Base-by-base conservation (phyloP, 1,284 basidiomycete genomes). In the Lignosus rhinocerotis region DNA sequence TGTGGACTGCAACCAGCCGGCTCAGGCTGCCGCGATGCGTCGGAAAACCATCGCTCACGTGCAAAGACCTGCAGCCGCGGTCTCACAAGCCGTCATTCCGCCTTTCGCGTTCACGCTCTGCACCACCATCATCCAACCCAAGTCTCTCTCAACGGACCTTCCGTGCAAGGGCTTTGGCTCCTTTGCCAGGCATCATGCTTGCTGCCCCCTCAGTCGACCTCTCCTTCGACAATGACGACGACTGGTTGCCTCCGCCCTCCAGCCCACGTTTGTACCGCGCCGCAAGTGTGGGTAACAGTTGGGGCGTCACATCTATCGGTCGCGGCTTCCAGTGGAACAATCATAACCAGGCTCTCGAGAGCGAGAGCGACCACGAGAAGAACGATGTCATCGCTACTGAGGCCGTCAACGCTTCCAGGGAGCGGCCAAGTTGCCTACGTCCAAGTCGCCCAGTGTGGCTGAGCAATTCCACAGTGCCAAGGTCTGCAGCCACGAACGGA, bases 291-390 rank as follows among this genome's bases (percentile, higher is more conserved):
- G 83, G 85, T 31, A 82, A 81, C 59, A 92, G 89, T 72, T 93
- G 88, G 86, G 87, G 87, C 5, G 89, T 93, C 63, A 92, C 90
- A 9, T 89, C 84, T 36, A 85, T 92, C 47, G 90, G 90, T 19
- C 82, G 88, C 51, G 90, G 90, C n/a, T 91, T 90, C 70, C 79
- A 89, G 72, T 92, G 90, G 88, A 79, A 78, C 44, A 74, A 78
- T 60, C 74, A 75, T 45, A 70, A 76, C 34, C 75, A 76, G 21
- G 67, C 64, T 43, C 63, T 61, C 38, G 59, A 64, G 36, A 60
- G 53, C 52, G 59, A 54, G 51, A 67, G 54, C 59, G 59, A 59
- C 59, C 57, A 49, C 53, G 58, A 64, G 31, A 58, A 56, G 32
- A 30, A 51, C 11, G 51, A 58, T 17, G 51, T 51, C 17, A 47